Conservation (phyloP, 768 basidiomycete species). For the Arthromyces matolae region DNA sequence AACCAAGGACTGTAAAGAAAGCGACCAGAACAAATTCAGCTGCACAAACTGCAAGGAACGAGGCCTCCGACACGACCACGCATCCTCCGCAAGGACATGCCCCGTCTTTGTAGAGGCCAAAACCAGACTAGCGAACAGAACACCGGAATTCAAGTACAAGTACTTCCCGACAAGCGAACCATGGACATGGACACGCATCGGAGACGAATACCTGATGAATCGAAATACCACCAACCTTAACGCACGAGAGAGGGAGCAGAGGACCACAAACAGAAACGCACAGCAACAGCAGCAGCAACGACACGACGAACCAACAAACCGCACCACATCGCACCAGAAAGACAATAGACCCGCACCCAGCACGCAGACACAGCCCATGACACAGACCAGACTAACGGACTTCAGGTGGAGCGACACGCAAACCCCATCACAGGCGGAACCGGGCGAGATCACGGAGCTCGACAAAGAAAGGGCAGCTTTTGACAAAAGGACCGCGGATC, state of each 20-base stretch:
- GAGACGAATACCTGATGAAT: too few species aligned
- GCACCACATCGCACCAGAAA: too few species aligned
- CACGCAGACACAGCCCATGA: neutral
- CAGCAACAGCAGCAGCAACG: too few species aligned
- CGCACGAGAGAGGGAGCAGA: neutral
- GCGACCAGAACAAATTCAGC: neutral
- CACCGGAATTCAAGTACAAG: slow-evolving; percentile 12
- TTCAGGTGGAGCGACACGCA: neutral
- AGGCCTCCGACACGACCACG: slow-evolving; percentile 18
- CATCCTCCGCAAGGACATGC: slow-evolving; percentile 21
- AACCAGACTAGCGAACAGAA: slow-evolving; percentile 4
- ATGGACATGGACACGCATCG: slow-evolving; percentile 2
- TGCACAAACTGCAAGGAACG: slow-evolving; percentile 23
- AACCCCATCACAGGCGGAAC: neutral
- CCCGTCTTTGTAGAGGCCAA: slow-evolving; percentile 16
- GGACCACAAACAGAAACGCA: neutral
- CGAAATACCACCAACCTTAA: neutral
- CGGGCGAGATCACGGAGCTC: neutral
- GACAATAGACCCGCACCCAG: neutral
- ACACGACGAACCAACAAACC: too few species aligned
- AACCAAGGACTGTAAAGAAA: slow-evolving; percentile 14
- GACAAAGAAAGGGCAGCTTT: too few species aligned
- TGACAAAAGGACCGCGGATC: too few species aligned
- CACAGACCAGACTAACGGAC: neutral
- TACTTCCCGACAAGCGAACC: slow-evolving; percentile 13